These are phyloP conservation scores for Ceratonia siliqua DNA, from an alignment of 306 rosid genomes.

Conservation along the genomic window DNA sequence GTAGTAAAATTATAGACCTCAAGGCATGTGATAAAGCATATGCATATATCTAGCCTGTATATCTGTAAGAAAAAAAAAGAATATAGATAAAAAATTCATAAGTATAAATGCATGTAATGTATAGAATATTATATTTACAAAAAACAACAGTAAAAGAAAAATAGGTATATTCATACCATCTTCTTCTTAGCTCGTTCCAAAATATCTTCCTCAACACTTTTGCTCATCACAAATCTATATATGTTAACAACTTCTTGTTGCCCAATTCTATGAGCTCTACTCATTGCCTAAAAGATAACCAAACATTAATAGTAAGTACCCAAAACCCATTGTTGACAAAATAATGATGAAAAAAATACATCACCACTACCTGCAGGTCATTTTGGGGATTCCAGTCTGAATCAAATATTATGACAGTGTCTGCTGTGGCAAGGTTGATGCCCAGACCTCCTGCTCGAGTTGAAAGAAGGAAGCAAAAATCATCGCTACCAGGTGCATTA, in stretches of 20 bases:
- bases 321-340: constrained; percentile 2
- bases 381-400: constrained; percentile 99
- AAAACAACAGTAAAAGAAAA: neutral
- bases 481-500: constrained; percentile 98
- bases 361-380: constrained; percentile 77
- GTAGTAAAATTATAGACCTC: constrained; percentile 21
- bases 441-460: constrained; percentile 99
- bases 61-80: neutral
- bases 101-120: neutral
- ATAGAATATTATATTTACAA: neutral
- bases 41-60: neutral
- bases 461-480: constrained; percentile 98
- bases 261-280: constrained; percentile 98
- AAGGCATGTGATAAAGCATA: neutral
- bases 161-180: constrained; percentile 59
- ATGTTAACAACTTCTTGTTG: constrained; percentile 99
- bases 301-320: constrained; percentile 9
- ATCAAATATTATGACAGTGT: constrained; percentile 96
- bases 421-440: constrained; percentile 98
- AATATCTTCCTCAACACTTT: constrained; percentile 99
- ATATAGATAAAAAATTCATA: neutral
- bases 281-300: constrained; percentile 75
- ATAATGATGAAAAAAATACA: neutral
- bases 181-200: constrained; percentile 97
- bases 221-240: constrained; percentile 96